Percentiles rank a stretch among this genome's conserved stretches.
phyloP scores from a whole-genome alignment of 75 land plant species.

The Pinus tabuliformis region DNA sequence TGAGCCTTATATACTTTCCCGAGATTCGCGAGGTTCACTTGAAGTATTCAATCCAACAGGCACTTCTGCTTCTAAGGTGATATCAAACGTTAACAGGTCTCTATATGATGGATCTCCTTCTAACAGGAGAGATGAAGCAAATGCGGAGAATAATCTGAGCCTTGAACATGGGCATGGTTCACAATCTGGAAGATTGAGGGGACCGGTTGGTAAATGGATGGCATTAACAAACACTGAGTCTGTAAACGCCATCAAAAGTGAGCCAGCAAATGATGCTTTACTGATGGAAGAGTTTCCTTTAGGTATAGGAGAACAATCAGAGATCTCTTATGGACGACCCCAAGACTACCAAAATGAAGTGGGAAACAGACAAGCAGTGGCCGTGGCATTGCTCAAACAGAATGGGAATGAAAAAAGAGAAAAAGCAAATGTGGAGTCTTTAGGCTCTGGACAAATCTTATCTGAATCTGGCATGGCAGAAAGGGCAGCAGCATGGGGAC shows the following conservation, averaged over 20 bases:
- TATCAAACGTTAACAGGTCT: background rate
- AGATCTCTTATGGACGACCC: background rate
- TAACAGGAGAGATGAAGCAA: background rate
- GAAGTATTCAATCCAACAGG: conserved; percentile 76
- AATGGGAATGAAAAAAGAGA: background rate
- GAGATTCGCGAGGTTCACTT: conserved; percentile 77
- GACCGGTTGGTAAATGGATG: conserved; percentile 33
- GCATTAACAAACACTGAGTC: conserved; percentile 15
- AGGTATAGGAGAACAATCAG: background rate
- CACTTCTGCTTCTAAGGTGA: background rate
- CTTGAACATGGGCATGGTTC: conserved; percentile 11
- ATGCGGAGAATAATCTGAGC: background rate
- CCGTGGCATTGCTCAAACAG: background rate
- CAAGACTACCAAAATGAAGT: background rate
- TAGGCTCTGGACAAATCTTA: conserved; percentile 9
- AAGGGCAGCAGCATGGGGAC: conserved; percentile 76
- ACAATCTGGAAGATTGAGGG: conserved; percentile 12
- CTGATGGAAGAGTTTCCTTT: background rate
- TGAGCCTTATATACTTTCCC: conserved; percentile 25
- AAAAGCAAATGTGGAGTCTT: background rate
- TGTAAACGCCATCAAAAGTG: background rate
- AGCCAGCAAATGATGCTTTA: background rate
- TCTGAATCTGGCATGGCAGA: conserved; percentile 48
- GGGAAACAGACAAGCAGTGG: background rate
- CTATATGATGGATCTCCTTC: background rate